Base-by-base conservation (phyloP, 176 grass and related monocot genomes). In the Raddia guianensis region DNA sequence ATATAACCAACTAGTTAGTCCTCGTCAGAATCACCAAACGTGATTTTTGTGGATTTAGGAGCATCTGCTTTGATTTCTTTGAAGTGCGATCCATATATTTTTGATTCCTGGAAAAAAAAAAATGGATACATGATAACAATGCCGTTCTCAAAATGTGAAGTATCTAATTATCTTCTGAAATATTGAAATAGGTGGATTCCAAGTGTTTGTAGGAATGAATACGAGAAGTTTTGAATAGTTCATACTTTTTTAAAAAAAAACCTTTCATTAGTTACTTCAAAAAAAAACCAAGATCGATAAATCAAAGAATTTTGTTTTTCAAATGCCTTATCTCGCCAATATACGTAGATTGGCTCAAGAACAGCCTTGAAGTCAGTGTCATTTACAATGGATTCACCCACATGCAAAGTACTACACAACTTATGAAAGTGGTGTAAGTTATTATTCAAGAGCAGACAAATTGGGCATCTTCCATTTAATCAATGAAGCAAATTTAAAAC, bases 11-110 rank as follows among this genome's bases (percentile, higher is more conserved):
- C 33, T 66, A 56, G 37, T 73, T 70, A 85, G 15, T 97, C 89
- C 76, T 97, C 95, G 20, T 97, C 95, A 12, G 91, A 97, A 78
- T 97, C 89, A 54, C 65, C 49, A 54, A 97, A 97, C 16, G 90
- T 97, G 13, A 97, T 97, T 54, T 97, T 97, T n/a, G 90, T 97
- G 11, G 95, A 84, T 86, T 92, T 92, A n/a, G 95, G 95, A 76
- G 95, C 94, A 87, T 94, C 91, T 44, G 75, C 91, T 68, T 68
- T 89, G 70, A 97, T 92, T 91, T 97, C 94, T 66, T 88, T 97
- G 70, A 89, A 97, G 66, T 97, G 95, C 20, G 95, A 83, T 8
- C 95, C 95, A 81, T 97, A 97, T 60, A 97, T 14, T 76, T 97
- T 92, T 9, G 95, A 97, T 88, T 97, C 95, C 92, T 94, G 82